These are phyloP conservation scores for Calonectria pseudoreteaudii DNA, from an alignment of 2,329 filamentous ascomycete genomes.

Conservation along the genomic window DNA sequence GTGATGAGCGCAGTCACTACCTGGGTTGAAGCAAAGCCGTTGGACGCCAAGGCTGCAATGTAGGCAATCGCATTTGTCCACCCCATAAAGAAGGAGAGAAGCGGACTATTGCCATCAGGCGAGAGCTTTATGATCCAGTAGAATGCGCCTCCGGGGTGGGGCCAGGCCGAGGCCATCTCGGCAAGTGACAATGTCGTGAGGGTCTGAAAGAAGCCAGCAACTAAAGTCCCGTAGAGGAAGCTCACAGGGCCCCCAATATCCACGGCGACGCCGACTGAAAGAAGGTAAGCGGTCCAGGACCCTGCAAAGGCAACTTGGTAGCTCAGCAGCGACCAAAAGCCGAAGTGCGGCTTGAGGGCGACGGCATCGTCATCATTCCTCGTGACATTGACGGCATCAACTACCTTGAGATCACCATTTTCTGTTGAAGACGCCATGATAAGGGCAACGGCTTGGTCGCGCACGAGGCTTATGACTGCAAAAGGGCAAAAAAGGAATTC, in stretches of 20 bases:
- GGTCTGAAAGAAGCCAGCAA: not conserved
- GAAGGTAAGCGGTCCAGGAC: not conserved
- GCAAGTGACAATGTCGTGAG: not conserved
- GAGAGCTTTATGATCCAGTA: not conserved
- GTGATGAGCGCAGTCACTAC: not conserved
- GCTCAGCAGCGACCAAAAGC: constrained; percentile 1
- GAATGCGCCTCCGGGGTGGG: not conserved
- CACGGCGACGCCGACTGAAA: not conserved
- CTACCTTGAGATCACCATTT: not conserved
- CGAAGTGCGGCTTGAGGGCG: not conserved
- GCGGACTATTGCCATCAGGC: not conserved
- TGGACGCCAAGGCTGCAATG: not conserved
- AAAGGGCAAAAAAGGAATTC: not conserved
- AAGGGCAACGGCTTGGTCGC: too few species aligned
- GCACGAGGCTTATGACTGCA: not conserved
- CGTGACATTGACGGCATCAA: not conserved
- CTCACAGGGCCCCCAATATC: not conserved
- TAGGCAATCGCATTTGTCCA: not conserved
- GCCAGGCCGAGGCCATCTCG: constrained; percentile 2
- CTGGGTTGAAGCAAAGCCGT: not conserved
- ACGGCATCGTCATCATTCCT: not conserved
- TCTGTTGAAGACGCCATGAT: not conserved
- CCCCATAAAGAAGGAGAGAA: not conserved
- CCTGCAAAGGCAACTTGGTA: not conserved
- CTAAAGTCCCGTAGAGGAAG: not conserved